Conservation (phyloP, 345 rosid species). For the Mercurialis annua region DNA sequence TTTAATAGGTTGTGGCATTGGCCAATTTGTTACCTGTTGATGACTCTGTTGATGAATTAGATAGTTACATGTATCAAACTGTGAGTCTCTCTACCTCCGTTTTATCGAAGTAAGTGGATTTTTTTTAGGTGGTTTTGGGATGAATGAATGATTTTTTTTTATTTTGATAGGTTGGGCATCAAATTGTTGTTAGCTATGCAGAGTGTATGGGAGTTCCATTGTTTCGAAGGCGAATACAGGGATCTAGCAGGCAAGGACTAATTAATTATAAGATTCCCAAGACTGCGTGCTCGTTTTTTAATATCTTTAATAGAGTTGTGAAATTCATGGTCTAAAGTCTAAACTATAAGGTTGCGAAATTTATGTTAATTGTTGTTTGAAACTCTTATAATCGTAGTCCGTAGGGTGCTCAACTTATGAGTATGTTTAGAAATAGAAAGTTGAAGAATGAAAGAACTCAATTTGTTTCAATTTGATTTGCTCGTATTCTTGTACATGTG, state of each 20-base stretch:
- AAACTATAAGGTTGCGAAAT: background rate
- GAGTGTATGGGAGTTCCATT: conserved; percentile 89
- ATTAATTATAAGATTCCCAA: conserved; percentile 17
- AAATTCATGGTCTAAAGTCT: background rate
- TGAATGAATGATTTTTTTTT: background rate
- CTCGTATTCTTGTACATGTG: no score
- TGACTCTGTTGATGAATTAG: conserved; percentile 85
- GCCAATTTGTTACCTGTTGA: conserved; percentile 83
- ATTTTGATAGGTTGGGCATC: conserved; percentile 74
- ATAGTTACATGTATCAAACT: conserved; percentile 94
- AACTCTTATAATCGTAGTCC: background rate
- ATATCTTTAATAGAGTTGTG: background rate
- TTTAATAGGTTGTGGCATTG: conserved; percentile 73
- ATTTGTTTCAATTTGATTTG: no score
- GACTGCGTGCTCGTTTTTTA: background rate
- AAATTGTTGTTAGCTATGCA: conserved; percentile 76
- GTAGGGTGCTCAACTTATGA: background rate
- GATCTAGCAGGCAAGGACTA: conserved; percentile 70
- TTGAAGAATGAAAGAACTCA: no score
- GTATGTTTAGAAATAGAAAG: no score
- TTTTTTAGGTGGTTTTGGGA: background rate
- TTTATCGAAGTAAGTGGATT: background rate
- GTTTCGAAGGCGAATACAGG: conserved; percentile 72
- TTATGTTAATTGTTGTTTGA: background rate
- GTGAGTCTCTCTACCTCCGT: conserved; percentile 30